These are phyloP conservation scores for Tetracladium setigerum DNA, from an alignment of 495 filamentous ascomycete species.

Conservation along the genomic window DNA sequence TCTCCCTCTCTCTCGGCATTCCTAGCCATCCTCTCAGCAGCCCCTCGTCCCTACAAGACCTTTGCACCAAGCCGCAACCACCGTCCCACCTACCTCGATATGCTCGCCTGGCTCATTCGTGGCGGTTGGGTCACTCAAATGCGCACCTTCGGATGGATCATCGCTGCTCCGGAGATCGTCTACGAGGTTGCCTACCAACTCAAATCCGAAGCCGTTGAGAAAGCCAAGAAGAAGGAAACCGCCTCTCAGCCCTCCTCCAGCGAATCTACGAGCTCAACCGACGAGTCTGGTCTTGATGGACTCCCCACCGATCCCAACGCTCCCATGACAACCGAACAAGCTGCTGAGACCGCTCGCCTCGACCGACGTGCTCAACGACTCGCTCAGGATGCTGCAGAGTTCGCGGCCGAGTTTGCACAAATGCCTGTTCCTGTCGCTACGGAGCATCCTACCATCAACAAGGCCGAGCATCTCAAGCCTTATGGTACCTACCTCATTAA, in stretches of 20 bases:
- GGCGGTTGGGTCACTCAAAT: slow-evolving; percentile 90
- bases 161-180: slow-evolving; percentile 53
- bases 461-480: slow-evolving; percentile 35
- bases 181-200: slow-evolving; percentile 50
- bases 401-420: slow-evolving; percentile 37
- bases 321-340: slow-evolving; percentile 18
- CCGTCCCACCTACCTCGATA: slow-evolving; percentile 76
- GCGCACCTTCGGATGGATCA: slow-evolving; percentile 78
- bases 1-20: slow-evolving; percentile 78
- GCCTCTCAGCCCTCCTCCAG: slow-evolving; percentile 13
- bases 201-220: slow-evolving; percentile 36
- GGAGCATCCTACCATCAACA: slow-evolving; percentile 38
- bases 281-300: slow-evolving; percentile 9
- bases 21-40: slow-evolving; percentile 65
- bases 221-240: slow-evolving; percentile 20
- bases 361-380: slow-evolving; percentile 39
- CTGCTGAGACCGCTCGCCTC: slow-evolving; percentile 41
- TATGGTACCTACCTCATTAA: slow-evolving; percentile 43
- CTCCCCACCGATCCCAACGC: slow-evolving; percentile 8
- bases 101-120: slow-evolving; percentile 86
- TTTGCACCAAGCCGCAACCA: slow-evolving; percentile 87
- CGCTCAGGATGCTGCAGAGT: slow-evolving; percentile 37
- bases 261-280: slow-evolving; percentile 18
- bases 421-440: slow-evolving; percentile 35
- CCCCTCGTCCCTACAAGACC: slow-evolving; percentile 68